Evolutionary conservation across 371 early-diverging fungal genomes (phyloP), one percentile per base, ranked within the genome.

Genomic region (Coelomomyces lativittatus): DNA sequence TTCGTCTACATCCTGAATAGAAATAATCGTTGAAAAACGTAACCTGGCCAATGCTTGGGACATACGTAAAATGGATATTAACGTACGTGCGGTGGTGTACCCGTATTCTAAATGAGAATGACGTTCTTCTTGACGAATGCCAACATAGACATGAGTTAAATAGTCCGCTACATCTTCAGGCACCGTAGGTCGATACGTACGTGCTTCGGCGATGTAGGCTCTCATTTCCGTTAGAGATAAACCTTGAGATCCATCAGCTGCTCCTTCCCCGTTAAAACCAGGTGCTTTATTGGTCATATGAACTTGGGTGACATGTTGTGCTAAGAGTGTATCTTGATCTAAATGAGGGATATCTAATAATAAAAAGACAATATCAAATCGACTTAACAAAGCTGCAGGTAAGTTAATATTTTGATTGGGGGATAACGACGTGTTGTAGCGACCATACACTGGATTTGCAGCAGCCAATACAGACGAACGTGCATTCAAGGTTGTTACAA

Each of bases 331-430:
- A 59, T 86, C 84, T 57, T 74, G 62, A 40, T 82, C 82, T 41
- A 74, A 64, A 39, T 78, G 72, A 19, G 87, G 80, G 11, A 69
- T 75, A 59, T 90, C 91, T 27, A 83, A 73, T 10, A 97, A 80
- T 56, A 96, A 76, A 60, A 88, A 91, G 34, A 89, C 56, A 51
- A 96, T 78, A 74, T 98, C 99, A 61, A 98, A 98, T 63, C 99
- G 82, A 24, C 88, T 86, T 38, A 98, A 61, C 36, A 98, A 73
- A 17, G 97, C 85, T 34, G 84, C 86, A 8, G 99, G 97, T 39
- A 98, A 70, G 48, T 90, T 89, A 58, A 96, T 91, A 63, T 98
- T 98, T 57, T 88, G 80, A 27, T 78, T 79, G 14, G 86, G 76
- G 19, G 79, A 79, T 31, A 80, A 66, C 49, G 75, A 75, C 30